Evolutionary conservation across 805 yeast species (phyloP), one percentile per base, ranked within the genome.

Genomic region (Lachancea nothofagi): DNA sequence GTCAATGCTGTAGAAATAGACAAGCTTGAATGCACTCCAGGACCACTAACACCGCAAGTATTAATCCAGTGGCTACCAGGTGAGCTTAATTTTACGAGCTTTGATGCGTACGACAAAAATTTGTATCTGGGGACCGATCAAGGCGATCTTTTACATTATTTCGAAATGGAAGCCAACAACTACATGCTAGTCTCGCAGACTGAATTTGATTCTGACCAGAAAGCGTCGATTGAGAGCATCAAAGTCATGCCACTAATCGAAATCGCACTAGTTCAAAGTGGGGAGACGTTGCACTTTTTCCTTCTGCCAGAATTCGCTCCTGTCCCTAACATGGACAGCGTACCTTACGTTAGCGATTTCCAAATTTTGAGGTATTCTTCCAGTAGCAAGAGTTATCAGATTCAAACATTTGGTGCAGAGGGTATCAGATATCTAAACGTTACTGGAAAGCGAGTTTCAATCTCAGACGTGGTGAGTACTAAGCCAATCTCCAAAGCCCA

Each of bases 261-360:
- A 31, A 49, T 62, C 25, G 63, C 63, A 5, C 42, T 57, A 34
- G 55, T 61, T 2, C 41, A 57, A 14, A 33, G 47, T 10, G 39
- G 32, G 5, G 39, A 37, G 10, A 29, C 42, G 18, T 15, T 61
- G 19, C 47, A 52, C 6, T 35, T 53, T 21, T 61, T 54, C 40
- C 39, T 59, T 10, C 38, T 61, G 31, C 65, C 65, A 5, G 65
- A 61, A 35, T 58, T 59, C 47, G 64, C 64, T 7, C 64, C 62
- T 2, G 55, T 46, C 10, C 63, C 63, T 2, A 56, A 58, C 39
- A 41, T 48, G 7, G 24, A 23, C 14, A 45, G 38, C 12, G 19
- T 58, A 2, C 17, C 22, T 9, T 45, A 45, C 13, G 45, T 59
- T 1, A 42, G 41, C 24, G 60, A 58, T 37, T 29, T 58, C 7